phyloP scores from a whole-genome alignment of 257 asterid species.

The Solanum chmielewskii region DNA sequence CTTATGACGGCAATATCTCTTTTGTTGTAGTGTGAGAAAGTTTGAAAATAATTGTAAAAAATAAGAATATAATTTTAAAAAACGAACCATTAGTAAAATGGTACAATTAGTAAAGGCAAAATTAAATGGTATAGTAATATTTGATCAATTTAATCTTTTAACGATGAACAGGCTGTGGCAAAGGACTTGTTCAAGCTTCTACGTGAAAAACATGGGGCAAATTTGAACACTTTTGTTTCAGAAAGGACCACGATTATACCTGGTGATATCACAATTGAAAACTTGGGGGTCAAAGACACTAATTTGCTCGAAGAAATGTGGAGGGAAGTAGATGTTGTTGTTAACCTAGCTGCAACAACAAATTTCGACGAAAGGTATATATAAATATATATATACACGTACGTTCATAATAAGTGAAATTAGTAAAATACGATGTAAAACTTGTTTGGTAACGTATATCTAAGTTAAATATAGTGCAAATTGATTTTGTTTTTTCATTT shows the following conservation, averaged over 20 bases:
- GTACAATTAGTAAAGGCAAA: neutral
- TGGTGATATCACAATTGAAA: constrained; percentile 36
- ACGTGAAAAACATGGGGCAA: constrained; percentile 31
- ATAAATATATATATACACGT: neutral
- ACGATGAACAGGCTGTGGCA: constrained; percentile 3
- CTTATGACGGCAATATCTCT: neutral
- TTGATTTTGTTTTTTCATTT: neutral
- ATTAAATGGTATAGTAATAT: neutral
- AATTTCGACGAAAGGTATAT: constrained; percentile 48
- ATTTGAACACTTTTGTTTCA: constrained; percentile 6
- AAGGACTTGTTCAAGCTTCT: constrained; percentile 35
- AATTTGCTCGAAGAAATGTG: constrained; percentile 14
- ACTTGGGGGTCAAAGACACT: constrained; percentile 25
- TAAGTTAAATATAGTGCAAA: neutral
- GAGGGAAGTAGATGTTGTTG: constrained; percentile 27
- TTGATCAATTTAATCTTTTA: neutral
- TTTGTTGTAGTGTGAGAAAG: neutral
- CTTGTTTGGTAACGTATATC: neutral
- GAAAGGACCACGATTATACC: constrained; percentile 18
- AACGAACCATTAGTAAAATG: neutral
- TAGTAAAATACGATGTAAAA: neutral
- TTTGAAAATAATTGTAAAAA: neutral
- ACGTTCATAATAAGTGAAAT: neutral
- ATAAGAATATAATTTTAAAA: neutral
- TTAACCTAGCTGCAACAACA: constrained; percentile 55